A percentile compares a stretch with the other conserved stretches of the same genome.
Conservation (phyloP, 73 alveolate genomes). For the Symbiodinium natans region DNA sequence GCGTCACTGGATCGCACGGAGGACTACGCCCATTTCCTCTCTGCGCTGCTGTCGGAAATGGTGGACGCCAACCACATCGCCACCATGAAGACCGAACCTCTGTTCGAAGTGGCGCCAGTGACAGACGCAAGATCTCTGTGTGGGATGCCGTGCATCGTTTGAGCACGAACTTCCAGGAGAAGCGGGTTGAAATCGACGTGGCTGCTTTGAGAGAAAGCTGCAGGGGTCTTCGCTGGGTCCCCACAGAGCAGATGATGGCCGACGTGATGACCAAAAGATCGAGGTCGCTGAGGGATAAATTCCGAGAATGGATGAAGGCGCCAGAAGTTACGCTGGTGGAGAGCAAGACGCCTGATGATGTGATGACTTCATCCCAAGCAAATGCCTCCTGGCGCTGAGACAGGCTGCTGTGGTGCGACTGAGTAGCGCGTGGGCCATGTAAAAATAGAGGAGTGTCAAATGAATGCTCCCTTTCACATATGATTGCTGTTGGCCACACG, state of each 20-base stretch:
- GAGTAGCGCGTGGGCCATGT: background rate
- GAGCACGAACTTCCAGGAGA: background rate
- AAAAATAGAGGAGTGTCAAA: background rate
- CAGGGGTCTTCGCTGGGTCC: slow-evolving; percentile 9
- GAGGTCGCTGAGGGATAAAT: background rate
- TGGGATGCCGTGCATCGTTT: slow-evolving; percentile 12
- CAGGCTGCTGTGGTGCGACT: too few species aligned
- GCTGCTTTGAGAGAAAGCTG: background rate
- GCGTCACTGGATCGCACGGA: slow-evolving; percentile 5
- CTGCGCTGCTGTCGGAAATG: background rate
- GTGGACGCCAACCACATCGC: background rate
- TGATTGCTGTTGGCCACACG: too few species aligned
- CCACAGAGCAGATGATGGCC: background rate
- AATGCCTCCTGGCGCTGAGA: background rate
- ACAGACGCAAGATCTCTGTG: background rate
- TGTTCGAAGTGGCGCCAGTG: background rate
- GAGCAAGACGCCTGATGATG: background rate
- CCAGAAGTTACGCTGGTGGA: background rate
- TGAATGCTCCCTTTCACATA: too few species aligned
- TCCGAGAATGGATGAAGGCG: background rate
- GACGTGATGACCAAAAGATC: background rate
- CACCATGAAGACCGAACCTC: background rate
- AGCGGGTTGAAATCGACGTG: background rate
- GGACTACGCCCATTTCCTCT: background rate
- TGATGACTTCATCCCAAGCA: background rate